These are phyloP conservation scores for Exserohilum rostratum DNA, from an alignment of 2,329 filamentous ascomycete species.

Conservation along the genomic window DNA sequence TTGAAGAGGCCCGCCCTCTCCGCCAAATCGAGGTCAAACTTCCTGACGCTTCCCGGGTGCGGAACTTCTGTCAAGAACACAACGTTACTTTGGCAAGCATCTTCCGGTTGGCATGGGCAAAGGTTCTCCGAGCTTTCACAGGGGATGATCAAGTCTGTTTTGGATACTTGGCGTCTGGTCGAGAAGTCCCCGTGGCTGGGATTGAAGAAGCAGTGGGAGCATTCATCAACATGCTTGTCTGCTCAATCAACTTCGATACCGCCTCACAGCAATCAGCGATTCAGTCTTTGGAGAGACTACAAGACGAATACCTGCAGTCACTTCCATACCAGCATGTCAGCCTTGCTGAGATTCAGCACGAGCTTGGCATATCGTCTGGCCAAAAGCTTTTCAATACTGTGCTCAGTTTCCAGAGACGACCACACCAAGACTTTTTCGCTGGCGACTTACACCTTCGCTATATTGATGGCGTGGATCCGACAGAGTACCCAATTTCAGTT, in stretches of 20 bases:
- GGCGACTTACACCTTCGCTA: conserved; percentile 1
- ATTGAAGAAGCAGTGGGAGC: conserved; percentile 46
- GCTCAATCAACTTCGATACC: conserved; percentile 23
- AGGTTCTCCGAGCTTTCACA: conserved; percentile 34
- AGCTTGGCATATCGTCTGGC: conserved; percentile 33
- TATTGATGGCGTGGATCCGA: not conserved
- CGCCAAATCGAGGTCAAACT: not conserved
- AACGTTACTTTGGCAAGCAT: conserved; percentile 54
- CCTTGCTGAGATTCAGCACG: conserved; percentile 52
- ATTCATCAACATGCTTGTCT: conserved; percentile 51
- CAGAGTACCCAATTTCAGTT: not conserved
- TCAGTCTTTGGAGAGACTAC: conserved; percentile 1
- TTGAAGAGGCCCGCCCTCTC: conserved; percentile 4
- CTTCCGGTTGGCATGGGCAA: conserved; percentile 40
- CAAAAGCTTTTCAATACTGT: conserved; percentile 50
- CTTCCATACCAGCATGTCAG: conserved; percentile 25
- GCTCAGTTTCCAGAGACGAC: not conserved
- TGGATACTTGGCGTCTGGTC: conserved; percentile 45
- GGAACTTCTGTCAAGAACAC: conserved; percentile 41
- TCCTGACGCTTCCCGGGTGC: too few species aligned
- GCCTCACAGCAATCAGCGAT: not conserved
- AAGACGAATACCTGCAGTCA: conserved; percentile 22
- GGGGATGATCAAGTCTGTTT: conserved; percentile 42
- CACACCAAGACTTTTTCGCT: conserved; percentile 1
- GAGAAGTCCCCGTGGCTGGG: conserved; percentile 42